These are phyloP conservation scores for Fusarium austroafricanum DNA, from an alignment of 2,329 filamentous ascomycete species.

Conservation along the genomic window DNA sequence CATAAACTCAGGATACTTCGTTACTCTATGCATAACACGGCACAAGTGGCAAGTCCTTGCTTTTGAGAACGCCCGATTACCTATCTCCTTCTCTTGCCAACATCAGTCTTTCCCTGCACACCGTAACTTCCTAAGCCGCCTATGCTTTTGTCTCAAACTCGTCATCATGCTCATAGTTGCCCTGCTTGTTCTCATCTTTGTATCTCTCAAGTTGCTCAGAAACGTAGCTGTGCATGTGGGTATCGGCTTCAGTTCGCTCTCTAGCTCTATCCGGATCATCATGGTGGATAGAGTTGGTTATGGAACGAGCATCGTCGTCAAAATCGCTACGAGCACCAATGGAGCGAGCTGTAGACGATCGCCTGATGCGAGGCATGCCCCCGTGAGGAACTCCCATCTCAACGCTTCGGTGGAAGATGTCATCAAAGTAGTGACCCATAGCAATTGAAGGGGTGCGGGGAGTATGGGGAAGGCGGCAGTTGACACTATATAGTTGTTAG, in stretches of 20 bases:
- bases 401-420: constrained; percentile 72
- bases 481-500: constrained; percentile 72
- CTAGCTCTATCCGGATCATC: constrained; percentile 58
- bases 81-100: constrained; percentile 18
- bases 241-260: constrained; percentile 67
- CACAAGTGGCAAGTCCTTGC: constrained; percentile 20
- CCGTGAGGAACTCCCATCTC: constrained; percentile 53
- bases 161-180: constrained; percentile 52
- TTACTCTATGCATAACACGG: constrained; percentile 8
- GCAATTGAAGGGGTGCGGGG: constrained; percentile 86
- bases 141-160: constrained; percentile 60
- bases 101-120: constrained; percentile 5
- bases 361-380: constrained; percentile 69
- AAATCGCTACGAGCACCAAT: constrained; percentile 89
- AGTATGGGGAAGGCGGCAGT: constrained; percentile 91
- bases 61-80: constrained; percentile 36
- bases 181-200: constrained; percentile 51
- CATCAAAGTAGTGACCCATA: constrained; percentile 95
- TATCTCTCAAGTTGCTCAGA: constrained; percentile 82
- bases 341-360: constrained; percentile 84
- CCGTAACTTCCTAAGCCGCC: constrained; percentile 7
- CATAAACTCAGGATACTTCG: constrained; percentile 20
- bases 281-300: constrained; percentile 48
- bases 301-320: constrained; percentile 55
- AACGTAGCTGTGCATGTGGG: constrained; percentile 84